Evolutionary conservation across 176 grass and related monocot genomes (phyloP).

Genomic region (Juncus inflexus): DNA sequence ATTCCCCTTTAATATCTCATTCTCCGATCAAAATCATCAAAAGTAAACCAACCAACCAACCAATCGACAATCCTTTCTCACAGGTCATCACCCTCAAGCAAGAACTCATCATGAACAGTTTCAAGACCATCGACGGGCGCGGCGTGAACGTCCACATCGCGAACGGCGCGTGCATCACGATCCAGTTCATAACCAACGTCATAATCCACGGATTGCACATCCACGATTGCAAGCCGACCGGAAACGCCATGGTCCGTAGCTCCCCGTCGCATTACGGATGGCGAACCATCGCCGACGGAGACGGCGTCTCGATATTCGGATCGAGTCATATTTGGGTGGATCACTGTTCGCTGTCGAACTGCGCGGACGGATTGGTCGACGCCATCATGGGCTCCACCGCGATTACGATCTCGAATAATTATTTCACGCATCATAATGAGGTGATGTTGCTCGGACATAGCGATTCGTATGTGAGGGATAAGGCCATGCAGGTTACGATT

Average conservation of each 20-base stretch:
- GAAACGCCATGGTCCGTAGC: constrained; percentile 89
- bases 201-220: constrained; percentile 85
- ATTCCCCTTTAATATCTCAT: too few species aligned
- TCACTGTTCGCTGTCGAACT: constrained; percentile 79
- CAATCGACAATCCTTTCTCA: too few species aligned
- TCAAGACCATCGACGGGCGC: constrained; percentile 83
- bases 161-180: constrained; percentile 73
- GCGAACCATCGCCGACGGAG: constrained; percentile 77
- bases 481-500: constrained; percentile 85
- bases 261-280: constrained; percentile 74
- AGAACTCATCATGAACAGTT: constrained; percentile 93
- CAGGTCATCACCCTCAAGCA: constrained; percentile 60
- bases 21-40: too few species aligned
- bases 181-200: constrained; percentile 67
- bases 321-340: constrained; percentile 83
- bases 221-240: constrained; percentile 79
- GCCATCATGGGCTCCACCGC: constrained; percentile 88
- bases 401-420: constrained; percentile 78
- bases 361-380: constrained; percentile 77
- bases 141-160: constrained; percentile 80
- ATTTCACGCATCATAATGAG: constrained; percentile 91
- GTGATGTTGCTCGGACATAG: constrained; percentile 88
- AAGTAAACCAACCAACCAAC: too few species aligned
- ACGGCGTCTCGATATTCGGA: constrained; percentile 71
- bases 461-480: constrained; percentile 74